Evolutionary conservation across 495 filamentous ascomycete genomes (phyloP).

Genomic region (Thozetella sp.): DNA sequence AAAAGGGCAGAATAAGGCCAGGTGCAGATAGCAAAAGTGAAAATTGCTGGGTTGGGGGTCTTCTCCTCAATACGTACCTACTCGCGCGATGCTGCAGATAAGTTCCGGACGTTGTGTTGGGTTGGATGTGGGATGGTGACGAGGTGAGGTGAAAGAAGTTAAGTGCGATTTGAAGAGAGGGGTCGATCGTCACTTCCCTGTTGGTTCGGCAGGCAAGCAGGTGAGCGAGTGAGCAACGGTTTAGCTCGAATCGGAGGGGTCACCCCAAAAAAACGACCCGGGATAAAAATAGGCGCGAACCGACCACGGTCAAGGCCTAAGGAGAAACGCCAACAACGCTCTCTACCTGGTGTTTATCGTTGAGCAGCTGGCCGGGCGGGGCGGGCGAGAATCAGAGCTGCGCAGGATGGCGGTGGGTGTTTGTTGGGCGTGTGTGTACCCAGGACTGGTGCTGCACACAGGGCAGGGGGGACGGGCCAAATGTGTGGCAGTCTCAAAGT

Average conservation of each 20-base stretch:
- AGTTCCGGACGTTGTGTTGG: background rate
- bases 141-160: conserved; percentile 1
- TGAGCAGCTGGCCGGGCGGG: background rate
- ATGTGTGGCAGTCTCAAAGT: background rate
- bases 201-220: conserved; percentile 3
- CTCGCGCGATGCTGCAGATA: background rate
- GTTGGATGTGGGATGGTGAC: background rate
- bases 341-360: background rate
- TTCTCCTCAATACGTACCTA: background rate
- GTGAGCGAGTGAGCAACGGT: background rate
- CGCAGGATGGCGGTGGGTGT: background rate
- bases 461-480: background rate
- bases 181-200: conserved; percentile 1
- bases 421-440: too few relatives aligned
- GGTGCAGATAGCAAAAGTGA: background rate
- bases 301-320: background rate
- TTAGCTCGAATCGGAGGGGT: background rate
- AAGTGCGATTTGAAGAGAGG: background rate
- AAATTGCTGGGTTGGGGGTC: background rate
- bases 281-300: conserved; percentile 4
- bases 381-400: background rate
- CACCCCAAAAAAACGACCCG: background rate
- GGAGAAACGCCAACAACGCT: background rate
- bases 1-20: background rate
- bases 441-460: too few relatives aligned